phyloP scores from a whole-genome alignment of 768 basidiomycete genomes.

The Tylopilus cervinicoccineus region DNA sequence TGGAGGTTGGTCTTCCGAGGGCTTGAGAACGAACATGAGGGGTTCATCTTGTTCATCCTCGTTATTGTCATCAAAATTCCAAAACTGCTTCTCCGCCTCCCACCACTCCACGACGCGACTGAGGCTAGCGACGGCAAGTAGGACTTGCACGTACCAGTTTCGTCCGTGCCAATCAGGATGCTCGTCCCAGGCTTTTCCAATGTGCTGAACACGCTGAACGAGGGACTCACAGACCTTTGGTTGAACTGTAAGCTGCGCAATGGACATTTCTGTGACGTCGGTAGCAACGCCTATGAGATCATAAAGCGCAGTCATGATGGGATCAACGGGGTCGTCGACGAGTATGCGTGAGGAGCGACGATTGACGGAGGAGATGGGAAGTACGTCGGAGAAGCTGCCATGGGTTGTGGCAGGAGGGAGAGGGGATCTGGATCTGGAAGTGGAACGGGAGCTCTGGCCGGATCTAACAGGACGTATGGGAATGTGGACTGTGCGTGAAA shows the following conservation, averaged over 20 bases:
- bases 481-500: slow-evolving; percentile 82
- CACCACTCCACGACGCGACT: slow-evolving; percentile 99
- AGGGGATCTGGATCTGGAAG: slow-evolving; percentile 92
- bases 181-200: slow-evolving; percentile 95
- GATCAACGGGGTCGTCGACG: slow-evolving; percentile 82
- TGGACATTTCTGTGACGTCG: slow-evolving; percentile 87
- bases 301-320: slow-evolving; percentile 87
- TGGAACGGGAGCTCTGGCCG: slow-evolving; percentile 86
- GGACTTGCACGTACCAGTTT: slow-evolving; percentile 96
- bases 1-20: slow-evolving; percentile 57
- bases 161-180: slow-evolving; percentile 98
- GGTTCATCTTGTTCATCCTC: slow-evolving; percentile 90
- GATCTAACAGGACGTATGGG: slow-evolving; percentile 62
- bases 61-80: slow-evolving; percentile 95
- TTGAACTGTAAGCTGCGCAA: slow-evolving; percentile 78
- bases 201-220: slow-evolving; percentile 85
- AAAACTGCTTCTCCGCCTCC: slow-evolving; percentile 99
- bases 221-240: slow-evolving; percentile 83
- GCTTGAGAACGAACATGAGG: slow-evolving; percentile 89
- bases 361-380: slow-evolving; percentile 44
- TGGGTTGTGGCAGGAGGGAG: slow-evolving; percentile 69
- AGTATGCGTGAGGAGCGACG: slow-evolving; percentile 80
- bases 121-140: slow-evolving; percentile 92
- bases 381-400: slow-evolving; percentile 59
- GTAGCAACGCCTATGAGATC: slow-evolving; percentile 91